Conservation (phyloP, 2,329 filamentous ascomycete species). For the Aspergillus thermomutatus region DNA sequence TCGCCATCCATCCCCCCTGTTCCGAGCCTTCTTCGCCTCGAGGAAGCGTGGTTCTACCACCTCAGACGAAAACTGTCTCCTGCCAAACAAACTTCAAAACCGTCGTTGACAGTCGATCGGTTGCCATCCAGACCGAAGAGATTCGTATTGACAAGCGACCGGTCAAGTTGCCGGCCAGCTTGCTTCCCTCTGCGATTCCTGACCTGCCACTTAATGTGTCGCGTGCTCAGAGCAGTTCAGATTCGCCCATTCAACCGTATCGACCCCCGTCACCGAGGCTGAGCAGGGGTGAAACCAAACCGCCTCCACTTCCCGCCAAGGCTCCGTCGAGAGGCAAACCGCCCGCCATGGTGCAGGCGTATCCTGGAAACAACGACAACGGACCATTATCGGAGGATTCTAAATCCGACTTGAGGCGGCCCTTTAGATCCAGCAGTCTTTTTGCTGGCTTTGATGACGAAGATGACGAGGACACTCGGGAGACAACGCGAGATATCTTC, state of each 20-base stretch:
- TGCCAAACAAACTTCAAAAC: conserved; percentile 68
- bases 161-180: conserved; percentile 69
- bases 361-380: conserved; percentile 78
- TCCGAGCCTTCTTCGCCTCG: conserved; percentile 78
- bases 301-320: conserved; percentile 31
- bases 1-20: conserved; percentile 83
- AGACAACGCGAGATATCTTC: conserved; percentile 31
- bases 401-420: conserved; percentile 61
- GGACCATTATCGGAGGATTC: conserved; percentile 62
- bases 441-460: conserved; percentile 78
- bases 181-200: conserved; percentile 74
- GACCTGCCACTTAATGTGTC: conserved; percentile 41
- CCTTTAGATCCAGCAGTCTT: conserved; percentile 76
- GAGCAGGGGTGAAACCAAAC: conserved; percentile 24
- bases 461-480: conserved; percentile 49
- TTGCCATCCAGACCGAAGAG: conserved; percentile 80
- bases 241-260: conserved; percentile 32
- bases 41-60: conserved; percentile 71
- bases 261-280: conserved; percentile 33
- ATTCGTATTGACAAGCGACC: conserved; percentile 79
- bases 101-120: conserved; percentile 48
- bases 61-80: conserved; percentile 74
- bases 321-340: conserved; percentile 17
- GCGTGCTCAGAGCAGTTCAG: conserved; percentile 12
- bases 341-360: conserved; percentile 58